Base-by-base conservation (phyloP, 306 rosid species). In the Albizia julibrissin region DNA sequence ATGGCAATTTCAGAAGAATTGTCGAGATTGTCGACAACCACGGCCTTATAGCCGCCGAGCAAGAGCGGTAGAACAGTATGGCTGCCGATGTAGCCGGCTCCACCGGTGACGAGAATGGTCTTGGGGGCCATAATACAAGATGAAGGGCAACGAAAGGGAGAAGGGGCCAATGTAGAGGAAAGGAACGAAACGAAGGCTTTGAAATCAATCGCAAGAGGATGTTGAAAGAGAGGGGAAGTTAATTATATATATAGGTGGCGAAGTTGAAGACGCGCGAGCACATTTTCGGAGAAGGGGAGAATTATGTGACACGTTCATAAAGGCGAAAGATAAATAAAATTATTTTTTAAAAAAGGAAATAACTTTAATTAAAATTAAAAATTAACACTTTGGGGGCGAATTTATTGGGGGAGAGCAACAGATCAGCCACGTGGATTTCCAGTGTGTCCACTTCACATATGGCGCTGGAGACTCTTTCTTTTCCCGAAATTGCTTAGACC, bases 81-180 rank as follows among this genome's bases (percentile, higher is more conserved):
- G 87, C 81, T 84, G 18, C 98, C 99, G 85, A 94, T 94, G 82
- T 96, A 96, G 49, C 99, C 98, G 89, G 97, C 99, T 0, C 98
- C 99, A 4, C 99, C 99, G 34, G 99, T 96, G 34, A 96, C 97
- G 1, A 96, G 86, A 27, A 96, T 88, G 18, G 76, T 85, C 62
- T 87, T 90, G 10, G 84, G 31, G 69, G 81, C 72, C 97, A 91
- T 89, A 8, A 16, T 50, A 8, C 39, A 82, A 37, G 21, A 8
- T 11, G 54, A 42, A 54, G 56, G 33, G 86, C 33, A 10, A 44
- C 70, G 80, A 43, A 6, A 75, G 40, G 58, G 66, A 67, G 10
- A 61, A 19, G 50, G 46, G 42, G 33, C 11, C 13, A 10, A 73
- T 1, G 77, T 26, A 47, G 24, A 18, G 1, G 71, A 69, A 39